phyloP scores from a whole-genome alignment of 495 filamentous ascomycete genomes.

The Annulohypoxylon moriforme region DNA sequence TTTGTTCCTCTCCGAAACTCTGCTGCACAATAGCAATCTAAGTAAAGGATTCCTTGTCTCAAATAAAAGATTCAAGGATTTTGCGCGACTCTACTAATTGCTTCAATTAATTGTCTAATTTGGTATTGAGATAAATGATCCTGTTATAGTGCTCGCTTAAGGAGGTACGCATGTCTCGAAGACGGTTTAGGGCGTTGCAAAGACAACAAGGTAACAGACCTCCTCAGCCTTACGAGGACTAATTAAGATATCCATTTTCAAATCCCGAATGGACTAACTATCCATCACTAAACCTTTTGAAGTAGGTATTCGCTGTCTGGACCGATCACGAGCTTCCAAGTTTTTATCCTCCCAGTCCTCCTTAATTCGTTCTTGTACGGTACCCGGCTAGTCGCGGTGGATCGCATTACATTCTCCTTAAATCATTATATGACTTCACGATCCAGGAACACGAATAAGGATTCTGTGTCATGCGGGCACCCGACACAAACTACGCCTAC shows the following conservation, averaged over 20 bases:
- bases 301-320: neutral
- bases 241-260: neutral
- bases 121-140: neutral
- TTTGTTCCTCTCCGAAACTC: neutral
- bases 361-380: no score
- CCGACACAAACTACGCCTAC: neutral
- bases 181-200: neutral
- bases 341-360: neutral
- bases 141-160: neutral
- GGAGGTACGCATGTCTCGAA: neutral
- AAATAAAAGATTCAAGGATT: neutral
- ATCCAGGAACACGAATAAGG: slow-evolving; percentile 2
- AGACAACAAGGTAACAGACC: neutral
- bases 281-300: neutral
- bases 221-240: neutral
- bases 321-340: neutral
- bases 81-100: neutral
- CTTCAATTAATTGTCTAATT: neutral
- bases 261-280: neutral
- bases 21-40: neutral
- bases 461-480: slow-evolving; percentile 1
- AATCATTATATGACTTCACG: neutral
- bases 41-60: neutral
- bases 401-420: neutral
- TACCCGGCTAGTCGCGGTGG: neutral